Evolutionary conservation across 140 eudicot species (phyloP), one percentile per base, ranked within the genome.

Genomic region (Flaveria floridana): DNA sequence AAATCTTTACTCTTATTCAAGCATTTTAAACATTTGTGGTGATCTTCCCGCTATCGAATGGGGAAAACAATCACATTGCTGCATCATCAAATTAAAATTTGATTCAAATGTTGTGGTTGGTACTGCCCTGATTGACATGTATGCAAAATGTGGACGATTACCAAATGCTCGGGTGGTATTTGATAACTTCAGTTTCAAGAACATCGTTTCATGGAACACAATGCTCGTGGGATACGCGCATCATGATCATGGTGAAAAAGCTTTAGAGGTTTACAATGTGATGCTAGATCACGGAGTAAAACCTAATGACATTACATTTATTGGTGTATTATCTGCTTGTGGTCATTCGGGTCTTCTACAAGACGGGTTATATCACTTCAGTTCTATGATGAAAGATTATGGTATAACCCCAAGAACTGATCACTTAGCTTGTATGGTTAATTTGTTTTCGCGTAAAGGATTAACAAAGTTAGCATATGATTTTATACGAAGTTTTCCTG

Each of bases 181-280:
- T 59, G 85, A 90, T 71, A 72, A 28, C 41, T 88, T 90, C 28
- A 71, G 83, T 52, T 70, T 52, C n/a, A 90, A 84, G 76, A 90
- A 90, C 51, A 75, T 88, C 34, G 79, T 90, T 80, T 82, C 90
- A 25, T 90, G 97, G 97, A 88, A 90, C 52, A 72, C 97, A 21
- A 86, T 90, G 91, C 83, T 90, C 18, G 79, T 75, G 41, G 97
- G 97, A 30, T 90, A 90, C 61, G 91, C 95, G 2, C 95, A 88
- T 47, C 91, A 90, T 67, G 96, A 91, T 59, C 75, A 76, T 23
- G 89, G 92, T n/a, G 77, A 62, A 71, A 80, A 88, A 79, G 83
- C 88, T 30, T 63, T 90, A 71, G 85, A 82, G 65, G 79, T 86
- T 20, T 90, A 86, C 76, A 56, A 83, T 8, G 67, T 67, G 57